Percentiles rank a stretch among this genome's conserved stretches.
Conservation (phyloP, 2,329 filamentous ascomycete genomes). For the Cordyceps tenuipes region DNA sequence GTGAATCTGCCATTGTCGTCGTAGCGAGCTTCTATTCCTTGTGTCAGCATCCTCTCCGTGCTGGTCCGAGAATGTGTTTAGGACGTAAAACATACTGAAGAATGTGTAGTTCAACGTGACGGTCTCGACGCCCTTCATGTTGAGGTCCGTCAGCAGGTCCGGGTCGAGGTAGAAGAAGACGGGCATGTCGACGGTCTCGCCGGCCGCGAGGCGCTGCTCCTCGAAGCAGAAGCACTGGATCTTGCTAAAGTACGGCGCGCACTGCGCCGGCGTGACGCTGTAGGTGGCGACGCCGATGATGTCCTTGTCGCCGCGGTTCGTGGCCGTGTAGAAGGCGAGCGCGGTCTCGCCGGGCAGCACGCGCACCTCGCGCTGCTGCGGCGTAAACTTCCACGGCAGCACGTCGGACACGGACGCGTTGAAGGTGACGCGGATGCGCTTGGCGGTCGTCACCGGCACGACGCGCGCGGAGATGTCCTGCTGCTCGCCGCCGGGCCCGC, state of each 20-base stretch:
- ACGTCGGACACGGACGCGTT: constrained; percentile 92
- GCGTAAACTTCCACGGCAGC: constrained; percentile 93
- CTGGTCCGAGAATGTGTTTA: background rate
- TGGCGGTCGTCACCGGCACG: constrained; percentile 68
- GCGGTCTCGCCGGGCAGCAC: constrained; percentile 95
- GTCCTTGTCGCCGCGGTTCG: constrained; percentile 80
- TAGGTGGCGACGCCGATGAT: constrained; percentile 98
- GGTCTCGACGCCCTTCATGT: constrained; percentile 89
- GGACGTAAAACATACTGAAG: constrained; percentile 63
- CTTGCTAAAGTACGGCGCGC: constrained; percentile 97
- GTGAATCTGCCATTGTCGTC: constrained; percentile 38
- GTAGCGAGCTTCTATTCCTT: constrained; percentile 33
- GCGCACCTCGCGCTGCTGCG: constrained; percentile 92
- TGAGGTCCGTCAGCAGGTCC: constrained; percentile 83
- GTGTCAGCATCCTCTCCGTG: constrained; percentile 26
- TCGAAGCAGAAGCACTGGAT: constrained; percentile 99
- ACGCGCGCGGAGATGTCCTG: constrained; percentile 66
- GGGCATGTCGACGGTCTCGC: constrained; percentile 98
- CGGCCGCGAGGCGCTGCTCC: constrained; percentile 86
- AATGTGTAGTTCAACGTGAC: constrained; percentile 97
- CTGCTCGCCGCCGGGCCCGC: constrained; percentile 38
- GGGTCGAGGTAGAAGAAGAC: constrained; percentile 99
- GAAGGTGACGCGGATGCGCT: constrained; percentile 90
- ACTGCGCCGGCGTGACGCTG: constrained; percentile 90
- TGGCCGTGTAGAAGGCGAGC: constrained; percentile 94